phyloP scores from a whole-genome alignment of 306 rosid species.

The Betula pendula region DNA sequence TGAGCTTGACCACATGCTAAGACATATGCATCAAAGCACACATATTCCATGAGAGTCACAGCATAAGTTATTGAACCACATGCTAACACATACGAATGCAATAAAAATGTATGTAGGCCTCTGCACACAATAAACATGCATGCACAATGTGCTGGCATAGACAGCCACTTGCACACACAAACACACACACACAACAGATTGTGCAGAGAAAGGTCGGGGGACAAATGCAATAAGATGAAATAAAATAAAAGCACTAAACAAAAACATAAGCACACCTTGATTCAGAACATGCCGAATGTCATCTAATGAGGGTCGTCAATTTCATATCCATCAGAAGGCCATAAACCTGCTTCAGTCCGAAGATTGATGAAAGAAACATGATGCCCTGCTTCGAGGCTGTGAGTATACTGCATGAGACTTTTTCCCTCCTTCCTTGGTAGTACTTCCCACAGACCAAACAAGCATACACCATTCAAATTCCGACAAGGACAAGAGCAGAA shows the following conservation, averaged over 20 bases:
- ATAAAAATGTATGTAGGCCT: not conserved
- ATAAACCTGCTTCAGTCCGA: slow-evolving; percentile 85
- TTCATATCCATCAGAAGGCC: slow-evolving; percentile 98
- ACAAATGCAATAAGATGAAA: not conserved
- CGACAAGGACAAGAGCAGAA: slow-evolving; percentile 86
- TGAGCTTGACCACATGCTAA: not conserved
- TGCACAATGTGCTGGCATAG: not conserved
- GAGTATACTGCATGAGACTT: slow-evolving; percentile 98
- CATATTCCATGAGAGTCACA: not conserved
- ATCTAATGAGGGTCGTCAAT: slow-evolving; percentile 92
- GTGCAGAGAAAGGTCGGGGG: not conserved
- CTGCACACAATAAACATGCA: not conserved
- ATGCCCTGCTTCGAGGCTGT: slow-evolving; percentile 97
- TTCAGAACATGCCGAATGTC: slow-evolving; percentile 92
- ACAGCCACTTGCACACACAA: not conserved
- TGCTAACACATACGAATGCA: not conserved
- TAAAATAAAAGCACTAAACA: not conserved
- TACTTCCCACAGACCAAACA: slow-evolving; percentile 96
- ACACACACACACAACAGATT: not conserved
- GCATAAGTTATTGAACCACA: not conserved
- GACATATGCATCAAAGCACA: not conserved
- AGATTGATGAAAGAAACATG: slow-evolving; percentile 94
- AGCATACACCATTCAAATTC: slow-evolving; percentile 92
- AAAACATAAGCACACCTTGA: slow-evolving; percentile 68
- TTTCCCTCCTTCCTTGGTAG: slow-evolving; percentile 95